phyloP scores from a whole-genome alignment of 495 filamentous ascomycete species.

The Daldinia grandis region DNA sequence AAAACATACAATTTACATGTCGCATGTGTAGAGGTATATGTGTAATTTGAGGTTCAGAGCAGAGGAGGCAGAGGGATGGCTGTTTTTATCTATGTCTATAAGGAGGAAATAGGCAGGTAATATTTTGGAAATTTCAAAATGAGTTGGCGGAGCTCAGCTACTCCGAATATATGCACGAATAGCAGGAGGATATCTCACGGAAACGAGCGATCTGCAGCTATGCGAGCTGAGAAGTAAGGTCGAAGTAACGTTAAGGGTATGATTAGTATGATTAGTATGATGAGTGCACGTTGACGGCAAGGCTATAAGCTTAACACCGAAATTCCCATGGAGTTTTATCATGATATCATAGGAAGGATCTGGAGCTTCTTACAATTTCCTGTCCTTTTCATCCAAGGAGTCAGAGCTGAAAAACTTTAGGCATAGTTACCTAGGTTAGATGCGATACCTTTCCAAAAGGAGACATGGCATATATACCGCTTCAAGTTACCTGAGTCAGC shows the following conservation, averaged over 20 bases:
- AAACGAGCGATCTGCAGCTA: background rate
- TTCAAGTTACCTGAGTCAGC: background rate
- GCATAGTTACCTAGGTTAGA: too few species aligned
- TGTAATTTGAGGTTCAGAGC: background rate
- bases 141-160: background rate
- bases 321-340: background rate
- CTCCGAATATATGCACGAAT: background rate
- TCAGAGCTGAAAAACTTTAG: background rate
- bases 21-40: background rate
- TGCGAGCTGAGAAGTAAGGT: background rate
- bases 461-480: background rate
- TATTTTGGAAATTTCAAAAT: background rate
- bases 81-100: background rate
- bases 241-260: background rate
- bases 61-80: background rate
- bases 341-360: slow-evolving; percentile 1
- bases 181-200: background rate
- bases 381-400: background rate
- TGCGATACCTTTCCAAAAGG: background rate
- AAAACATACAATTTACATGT: background rate
- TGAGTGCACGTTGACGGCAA: too few species aligned
- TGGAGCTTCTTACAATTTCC: background rate
- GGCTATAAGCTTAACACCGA: background rate
- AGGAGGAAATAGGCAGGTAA: background rate
- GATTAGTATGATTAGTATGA: too few species aligned